Base-by-base conservation (phyloP, 257 asterid genomes). In the Solanum arcanum region DNA sequence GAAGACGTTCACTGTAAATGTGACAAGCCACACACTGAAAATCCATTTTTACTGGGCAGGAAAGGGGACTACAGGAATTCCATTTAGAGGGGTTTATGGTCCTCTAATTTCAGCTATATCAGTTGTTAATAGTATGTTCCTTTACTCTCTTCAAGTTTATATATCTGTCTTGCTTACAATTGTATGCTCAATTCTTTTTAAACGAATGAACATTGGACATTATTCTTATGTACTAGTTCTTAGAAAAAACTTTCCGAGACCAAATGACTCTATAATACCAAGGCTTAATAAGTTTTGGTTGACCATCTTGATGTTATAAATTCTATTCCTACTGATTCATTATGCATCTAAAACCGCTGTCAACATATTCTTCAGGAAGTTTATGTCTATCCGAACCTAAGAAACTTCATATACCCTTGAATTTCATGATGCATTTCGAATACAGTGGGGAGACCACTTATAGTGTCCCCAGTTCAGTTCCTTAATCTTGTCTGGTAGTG, bases 31-130 rank as follows among this genome's bases (percentile, higher is more conserved):
- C 88, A 94, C 98, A 5, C 86, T 96, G 91, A 94, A 95, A 90
- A 90, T 96, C 91, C 98, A 94, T 90, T 91, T 95, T 60, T 94
- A 95, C 89, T 96, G 98, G 98, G 97, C 97, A 3, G 98, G 99
- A 87, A 93, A 68, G 86, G 99, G 99, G 86, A 96, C 99, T 21
- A 94, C 98, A 0, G 98, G 98, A 88, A 94, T 96, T 62, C 99
- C 99, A 37, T 73, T 47, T 9, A 93, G 99, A 90, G 98, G 98
- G 89, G 91, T 89, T 86, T 96, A 95, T 86, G 99, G 99, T 80
- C 97, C 99, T 88, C 90, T 94, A 41, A 91, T 96, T 90, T 95
- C 98, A 86, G 98, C 98, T 69, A 94, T 96, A 91, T 93, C 98
- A 33, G 97, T 96, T 3, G 94, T 89, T 87, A 96, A 98, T 39